Conservation (phyloP, 2,329 filamentous ascomycete species). For the Neopestalotiopsis rosae region DNA sequence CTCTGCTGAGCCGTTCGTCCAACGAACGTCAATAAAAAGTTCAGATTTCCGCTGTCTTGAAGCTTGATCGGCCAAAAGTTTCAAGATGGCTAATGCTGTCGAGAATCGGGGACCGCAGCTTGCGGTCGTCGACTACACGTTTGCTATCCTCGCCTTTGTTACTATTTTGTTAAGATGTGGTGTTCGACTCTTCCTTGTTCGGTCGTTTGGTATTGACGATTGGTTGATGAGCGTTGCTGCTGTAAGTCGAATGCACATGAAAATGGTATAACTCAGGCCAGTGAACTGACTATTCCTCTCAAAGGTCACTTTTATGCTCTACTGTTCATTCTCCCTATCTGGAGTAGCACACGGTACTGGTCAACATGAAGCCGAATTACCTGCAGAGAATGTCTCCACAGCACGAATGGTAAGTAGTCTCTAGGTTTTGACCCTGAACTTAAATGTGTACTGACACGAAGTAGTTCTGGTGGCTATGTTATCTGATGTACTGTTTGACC, state of each 20-base stretch:
- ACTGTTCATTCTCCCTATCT: conserved; percentile 16
- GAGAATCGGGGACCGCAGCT: conserved; percentile 13
- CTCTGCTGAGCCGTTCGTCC: neutral
- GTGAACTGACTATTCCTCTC: neutral
- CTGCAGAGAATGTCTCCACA: neutral
- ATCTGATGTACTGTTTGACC: conserved; percentile 24
- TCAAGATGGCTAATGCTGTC: conserved; percentile 8
- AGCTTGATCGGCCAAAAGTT: neutral
- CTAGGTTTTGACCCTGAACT: neutral
- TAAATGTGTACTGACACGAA: neutral
- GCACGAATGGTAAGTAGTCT: conserved; percentile 6
- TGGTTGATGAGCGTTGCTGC: conserved; percentile 18
- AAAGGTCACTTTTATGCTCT: conserved; percentile 15
- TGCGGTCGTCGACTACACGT: conserved; percentile 10
- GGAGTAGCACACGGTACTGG: conserved; percentile 19
- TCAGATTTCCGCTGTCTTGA: neutral
- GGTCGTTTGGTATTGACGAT: conserved; percentile 19
- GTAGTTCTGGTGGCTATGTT: conserved; percentile 23
- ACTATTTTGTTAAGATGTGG: conserved; percentile 9
- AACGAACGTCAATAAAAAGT: neutral
- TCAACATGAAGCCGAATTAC: conserved; percentile 11
- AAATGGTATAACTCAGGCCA: neutral
- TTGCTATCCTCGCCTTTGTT: conserved; percentile 7
- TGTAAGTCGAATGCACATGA: neutral
- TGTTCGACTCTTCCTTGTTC: conserved; percentile 13